These are phyloP conservation scores for Climacium dendroides DNA, from an alignment of 225 moss, liverwort and hornwort genomes.

Conservation along the genomic window DNA sequence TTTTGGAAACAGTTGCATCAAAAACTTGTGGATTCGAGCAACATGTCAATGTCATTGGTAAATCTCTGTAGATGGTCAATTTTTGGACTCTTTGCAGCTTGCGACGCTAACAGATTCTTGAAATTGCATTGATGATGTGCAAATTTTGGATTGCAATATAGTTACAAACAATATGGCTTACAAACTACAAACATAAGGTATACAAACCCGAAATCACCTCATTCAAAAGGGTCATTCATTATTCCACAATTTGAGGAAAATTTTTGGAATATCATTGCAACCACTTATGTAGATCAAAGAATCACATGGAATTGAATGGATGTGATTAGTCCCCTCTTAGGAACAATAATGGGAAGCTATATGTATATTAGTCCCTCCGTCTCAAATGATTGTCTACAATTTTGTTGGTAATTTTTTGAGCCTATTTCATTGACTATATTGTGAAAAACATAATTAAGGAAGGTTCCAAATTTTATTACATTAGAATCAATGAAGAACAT, in stretches of 20 bases:
- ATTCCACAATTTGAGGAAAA: background rate
- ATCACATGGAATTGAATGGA: background rate
- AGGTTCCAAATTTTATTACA: too few species aligned
- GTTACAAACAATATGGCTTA: too few species aligned
- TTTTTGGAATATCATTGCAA: background rate
- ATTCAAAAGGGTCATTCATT: background rate
- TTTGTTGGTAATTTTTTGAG: too few species aligned
- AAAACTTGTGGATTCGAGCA: background rate
- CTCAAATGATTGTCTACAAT: too few species aligned
- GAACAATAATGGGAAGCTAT: background rate
- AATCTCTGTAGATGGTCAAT: background rate
- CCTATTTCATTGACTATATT: too few species aligned
- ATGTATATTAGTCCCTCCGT: too few species aligned
- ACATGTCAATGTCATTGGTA: background rate
- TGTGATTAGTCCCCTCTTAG: fast-evolving
- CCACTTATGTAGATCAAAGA: fast-evolving
- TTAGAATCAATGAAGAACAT: too few species aligned
- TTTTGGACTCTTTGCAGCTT: background rate
- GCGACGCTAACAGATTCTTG: background rate
- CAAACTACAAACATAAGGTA: background rate
- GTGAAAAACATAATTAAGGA: too few species aligned
- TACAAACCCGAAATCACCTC: fast-evolving
- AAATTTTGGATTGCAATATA: background rate
- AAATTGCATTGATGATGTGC: background rate
- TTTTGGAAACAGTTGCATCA: background rate